These are phyloP conservation scores for Mediolabrus comicus DNA, from an alignment of 108 stramenopile species.

Conservation along the genomic window DNA sequence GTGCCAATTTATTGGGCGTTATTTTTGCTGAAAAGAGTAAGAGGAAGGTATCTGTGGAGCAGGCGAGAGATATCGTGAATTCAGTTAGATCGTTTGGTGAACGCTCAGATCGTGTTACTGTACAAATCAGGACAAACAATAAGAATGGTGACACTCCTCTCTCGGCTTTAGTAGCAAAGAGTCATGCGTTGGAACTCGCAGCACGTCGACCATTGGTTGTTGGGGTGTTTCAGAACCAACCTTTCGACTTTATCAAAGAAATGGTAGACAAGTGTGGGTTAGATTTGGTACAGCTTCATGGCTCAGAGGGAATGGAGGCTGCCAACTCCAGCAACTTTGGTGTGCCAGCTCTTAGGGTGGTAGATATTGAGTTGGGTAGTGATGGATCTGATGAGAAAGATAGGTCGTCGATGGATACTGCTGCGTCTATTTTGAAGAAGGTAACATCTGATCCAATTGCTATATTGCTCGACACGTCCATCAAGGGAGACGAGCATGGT, in stretches of 20 bases:
- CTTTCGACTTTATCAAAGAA: slow-evolving; percentile 68
- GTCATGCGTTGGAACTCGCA: slow-evolving; percentile 56
- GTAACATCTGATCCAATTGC: slow-evolving; percentile 80
- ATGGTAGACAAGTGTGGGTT: slow-evolving; percentile 84
- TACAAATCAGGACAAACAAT: slow-evolving; percentile 7
- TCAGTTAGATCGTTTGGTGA: slow-evolving; percentile 91
- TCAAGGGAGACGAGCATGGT: slow-evolving; percentile 69
- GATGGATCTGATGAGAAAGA: slow-evolving; percentile 27
- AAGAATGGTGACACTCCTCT: slow-evolving; percentile 29
- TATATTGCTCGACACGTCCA: slow-evolving; percentile 91
- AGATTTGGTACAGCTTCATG: slow-evolving; percentile 97
- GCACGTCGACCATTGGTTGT: slow-evolving; percentile 83
- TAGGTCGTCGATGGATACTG: slow-evolving; percentile 44
- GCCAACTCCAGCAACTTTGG: slow-evolving; percentile 63
- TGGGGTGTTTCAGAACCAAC: slow-evolving; percentile 97
- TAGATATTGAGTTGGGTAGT: slow-evolving; percentile 85
- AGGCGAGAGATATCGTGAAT: slow-evolving; percentile 72
- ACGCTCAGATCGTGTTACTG: slow-evolving; percentile 45
- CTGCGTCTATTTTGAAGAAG: slow-evolving; percentile 55
- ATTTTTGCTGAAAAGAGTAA: slow-evolving; percentile 92
- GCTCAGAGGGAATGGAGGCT: slow-evolving; percentile 88
- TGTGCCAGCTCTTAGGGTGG: slow-evolving; percentile 90
- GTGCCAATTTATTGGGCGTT: slow-evolving; percentile 94
- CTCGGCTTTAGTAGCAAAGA: slow-evolving; percentile 49
- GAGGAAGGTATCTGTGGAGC: slow-evolving; percentile 68